Evolutionary conservation across 225 moss, liverwort and hornwort genomes (phyloP).

Genomic region (Polytrichum commune): DNA sequence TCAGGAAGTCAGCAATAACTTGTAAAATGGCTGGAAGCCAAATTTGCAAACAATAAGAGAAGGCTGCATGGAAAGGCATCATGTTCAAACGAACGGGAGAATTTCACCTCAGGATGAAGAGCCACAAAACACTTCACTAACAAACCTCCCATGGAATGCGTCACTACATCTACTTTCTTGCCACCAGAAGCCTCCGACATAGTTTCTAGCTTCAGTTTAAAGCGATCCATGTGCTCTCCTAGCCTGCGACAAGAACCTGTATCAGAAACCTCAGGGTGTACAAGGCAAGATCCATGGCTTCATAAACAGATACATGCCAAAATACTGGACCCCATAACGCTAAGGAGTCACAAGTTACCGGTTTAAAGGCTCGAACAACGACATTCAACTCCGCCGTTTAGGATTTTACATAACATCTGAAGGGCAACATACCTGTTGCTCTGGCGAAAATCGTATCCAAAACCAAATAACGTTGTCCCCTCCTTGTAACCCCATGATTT

Average conservation of each 20-base stretch:
- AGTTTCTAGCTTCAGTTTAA: slow-evolving; percentile 73
- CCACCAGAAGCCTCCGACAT: slow-evolving; percentile 80
- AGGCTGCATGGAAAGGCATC: too few species aligned
- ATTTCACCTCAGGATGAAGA: slow-evolving; percentile 67
- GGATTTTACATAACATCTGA: neutral
- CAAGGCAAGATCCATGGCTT: too few species aligned
- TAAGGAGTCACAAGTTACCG: too few species aligned
- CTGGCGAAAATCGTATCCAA: slow-evolving; percentile 97
- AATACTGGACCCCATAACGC: too few species aligned
- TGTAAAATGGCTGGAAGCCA: too few species aligned
- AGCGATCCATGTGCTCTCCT: slow-evolving; percentile 82
- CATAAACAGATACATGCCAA: too few species aligned
- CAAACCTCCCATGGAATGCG: slow-evolving; percentile 98
- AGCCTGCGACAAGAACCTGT: slow-evolving; percentile 43
- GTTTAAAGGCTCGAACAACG: too few species aligned
- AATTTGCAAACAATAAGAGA: too few species aligned
- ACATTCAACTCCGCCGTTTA: too few species aligned
- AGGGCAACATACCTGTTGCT: slow-evolving; percentile 67
- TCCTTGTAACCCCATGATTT: slow-evolving; percentile 88
- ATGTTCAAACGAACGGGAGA: too few species aligned
- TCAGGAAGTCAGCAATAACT: too few species aligned
- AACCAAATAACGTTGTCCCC: slow-evolving; percentile 93
- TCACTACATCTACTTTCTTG: slow-evolving; percentile 81
- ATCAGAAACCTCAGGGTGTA: too few species aligned
- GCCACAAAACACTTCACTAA: slow-evolving; percentile 83